Evolutionary conservation across 2,329 filamentous ascomycete genomes (phyloP), one percentile per base, ranked within the genome.

Genomic region (Metarhizium album): DNA sequence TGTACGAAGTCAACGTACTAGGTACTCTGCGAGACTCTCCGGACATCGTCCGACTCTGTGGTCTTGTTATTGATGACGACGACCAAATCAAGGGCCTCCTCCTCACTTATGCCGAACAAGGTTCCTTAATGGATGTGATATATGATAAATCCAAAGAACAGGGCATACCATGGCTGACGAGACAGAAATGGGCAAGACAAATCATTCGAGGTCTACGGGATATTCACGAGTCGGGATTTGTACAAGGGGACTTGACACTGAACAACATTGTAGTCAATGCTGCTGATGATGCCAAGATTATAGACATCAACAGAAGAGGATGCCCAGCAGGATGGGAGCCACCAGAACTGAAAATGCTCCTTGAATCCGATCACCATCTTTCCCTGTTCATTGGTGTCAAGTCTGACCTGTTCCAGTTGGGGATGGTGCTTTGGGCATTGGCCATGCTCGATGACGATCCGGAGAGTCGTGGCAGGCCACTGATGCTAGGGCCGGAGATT

Each of bases 381-480:
- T 86, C 87, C 45, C 95, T 97, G 84, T 96, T 95, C 62, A 97
- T 98, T 63, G 91, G 93, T 13, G 90, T 96, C 64, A 98, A 98
- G 69, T 95, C 91, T 0, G 93, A 98, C 67, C 74, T 98, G 1
- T 98, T 86, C 62, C 93, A 98, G 67, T 77, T 97, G 4, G 93
- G 93, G 4, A 98, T 98, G 93, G 90, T 95, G 2, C 72, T 98
- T 2, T 98, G 91, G 89, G 89, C 88, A 22, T 71, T 98, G 45
- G 91, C 89, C 1, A 86, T 85, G 62, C 80, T 91, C 57, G 81
- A 90, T 51, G 91, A 97, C 60, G 91, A 97, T 61, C 93, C 93
- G 1, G 93, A 97, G 64, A 76, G 80, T 20, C 83, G 86, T 53
- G 78, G 78, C 42, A 79, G 87, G 20, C 90, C 90, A 0, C 69